A percentile compares a stretch with the other conserved stretches of the same genome.
Evolutionary conservation across 202 grass and related monocot genomes (phyloP).

Genomic region (Cymbopogon flexuosus): DNA sequence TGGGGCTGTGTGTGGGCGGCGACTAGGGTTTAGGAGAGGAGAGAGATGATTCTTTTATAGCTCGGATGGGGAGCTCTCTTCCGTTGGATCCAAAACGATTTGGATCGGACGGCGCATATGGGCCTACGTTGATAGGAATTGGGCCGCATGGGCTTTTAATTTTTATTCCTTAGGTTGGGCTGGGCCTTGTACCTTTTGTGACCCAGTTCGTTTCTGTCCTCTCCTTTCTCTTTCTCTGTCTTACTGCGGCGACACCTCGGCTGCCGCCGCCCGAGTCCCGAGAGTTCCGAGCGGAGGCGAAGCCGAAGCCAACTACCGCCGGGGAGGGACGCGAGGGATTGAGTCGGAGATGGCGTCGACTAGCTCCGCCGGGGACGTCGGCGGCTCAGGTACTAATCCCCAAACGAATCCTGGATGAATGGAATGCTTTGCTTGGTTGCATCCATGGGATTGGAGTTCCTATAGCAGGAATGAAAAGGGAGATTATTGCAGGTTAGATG

Average conservation of each 20-base stretch:
- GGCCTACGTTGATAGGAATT: neutral
- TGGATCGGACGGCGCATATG: neutral
- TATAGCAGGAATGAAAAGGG: neutral
- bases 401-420: neutral
- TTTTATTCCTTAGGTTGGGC: neutral
- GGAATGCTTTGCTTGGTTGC: constrained; percentile 6
- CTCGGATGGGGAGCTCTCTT: neutral
- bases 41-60: constrained; percentile 15
- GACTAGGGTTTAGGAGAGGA: constrained; percentile 25
- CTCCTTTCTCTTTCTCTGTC: neutral
- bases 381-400: constrained; percentile 28
- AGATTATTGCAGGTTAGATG: neutral
- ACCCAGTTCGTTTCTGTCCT: neutral
- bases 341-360: constrained; percentile 21
- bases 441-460: neutral
- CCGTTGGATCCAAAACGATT: neutral
- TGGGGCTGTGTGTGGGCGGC: neutral
- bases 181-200: neutral
- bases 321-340: neutral
- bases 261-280: constrained; percentile 20
- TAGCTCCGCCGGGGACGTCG: constrained; percentile 11
- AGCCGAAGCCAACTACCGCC: constrained; percentile 1
- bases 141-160: constrained; percentile 3
- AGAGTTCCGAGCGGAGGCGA: neutral
- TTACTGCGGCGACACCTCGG: neutral